Conservation (phyloP, 2,329 filamentous ascomycete species). For the Diaporthe batatas region DNA sequence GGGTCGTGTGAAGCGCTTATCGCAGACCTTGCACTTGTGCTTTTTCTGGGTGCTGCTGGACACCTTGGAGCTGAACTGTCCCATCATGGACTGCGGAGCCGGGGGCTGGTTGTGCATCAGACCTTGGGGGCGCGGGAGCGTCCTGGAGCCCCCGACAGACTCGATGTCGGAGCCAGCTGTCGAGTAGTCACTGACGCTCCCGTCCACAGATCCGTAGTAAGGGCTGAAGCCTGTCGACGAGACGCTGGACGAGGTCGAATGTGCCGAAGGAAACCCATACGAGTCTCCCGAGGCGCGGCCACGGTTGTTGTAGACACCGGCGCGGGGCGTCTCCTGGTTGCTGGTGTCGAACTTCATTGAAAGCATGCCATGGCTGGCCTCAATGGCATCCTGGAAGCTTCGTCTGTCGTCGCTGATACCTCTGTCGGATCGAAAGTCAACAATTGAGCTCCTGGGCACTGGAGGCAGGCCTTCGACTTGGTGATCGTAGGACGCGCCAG, state of each 20-base stretch:
- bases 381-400: conserved; percentile 88
- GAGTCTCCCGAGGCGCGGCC: conserved; percentile 83
- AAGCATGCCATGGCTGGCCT: conserved; percentile 94
- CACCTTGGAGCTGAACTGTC: conserved; percentile 96
- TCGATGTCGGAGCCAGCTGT: conserved; percentile 91
- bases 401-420: conserved; percentile 65
- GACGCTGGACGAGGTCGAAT: conserved; percentile 90
- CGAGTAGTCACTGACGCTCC: conserved; percentile 90
- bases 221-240: conserved; percentile 84
- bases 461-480: conserved; percentile 49
- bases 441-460: conserved; percentile 70
- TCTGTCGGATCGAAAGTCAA: conserved; percentile 68
- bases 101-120: conserved; percentile 73
- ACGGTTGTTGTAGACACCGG: conserved; percentile 78
- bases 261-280: conserved; percentile 89
- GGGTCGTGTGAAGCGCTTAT: conserved; percentile 95
- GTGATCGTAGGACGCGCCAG: conserved; percentile 61
- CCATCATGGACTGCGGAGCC: conserved; percentile 97
- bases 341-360: conserved; percentile 72
- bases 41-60: conserved; percentile 98
- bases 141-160: conserved; percentile 77
- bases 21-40: conserved; percentile 99
- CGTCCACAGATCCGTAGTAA: conserved; percentile 87
- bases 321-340: conserved; percentile 89
- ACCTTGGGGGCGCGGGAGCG: conserved; percentile 83